Percentiles rank a stretch among this genome's conserved stretches.
Conservation (phyloP, 495 filamentous ascomycete species). For the Pseudotulostoma volvatum region DNA sequence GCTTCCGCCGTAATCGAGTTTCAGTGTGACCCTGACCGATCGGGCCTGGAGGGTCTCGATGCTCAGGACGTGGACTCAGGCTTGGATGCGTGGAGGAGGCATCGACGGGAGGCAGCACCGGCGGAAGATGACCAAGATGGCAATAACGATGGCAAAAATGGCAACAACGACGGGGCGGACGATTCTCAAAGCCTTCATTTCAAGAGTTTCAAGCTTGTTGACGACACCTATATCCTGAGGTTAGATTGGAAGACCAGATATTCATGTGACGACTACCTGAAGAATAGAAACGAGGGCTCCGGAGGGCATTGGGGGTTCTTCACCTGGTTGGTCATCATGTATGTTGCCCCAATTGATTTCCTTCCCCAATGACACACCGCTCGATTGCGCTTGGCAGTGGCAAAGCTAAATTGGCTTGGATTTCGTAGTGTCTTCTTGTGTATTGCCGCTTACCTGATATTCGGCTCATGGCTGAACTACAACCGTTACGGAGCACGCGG, state of each 20-base stretch:
- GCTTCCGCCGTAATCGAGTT: slow-evolving; percentile 72
- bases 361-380: background rate
- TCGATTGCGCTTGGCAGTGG: background rate
- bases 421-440: slow-evolving; percentile 58
- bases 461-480: slow-evolving; percentile 98
- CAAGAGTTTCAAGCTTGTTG: slow-evolving; percentile 44
- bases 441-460: slow-evolving; percentile 84
- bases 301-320: slow-evolving; percentile 73
- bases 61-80: slow-evolving; percentile 19
- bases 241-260: slow-evolving; percentile 76
- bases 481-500: slow-evolving; percentile 88
- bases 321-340: slow-evolving; percentile 95
- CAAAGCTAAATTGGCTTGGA: background rate
- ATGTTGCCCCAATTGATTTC: slow-evolving; percentile 21
- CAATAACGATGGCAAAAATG: slow-evolving; percentile 17
- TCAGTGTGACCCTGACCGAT: slow-evolving; percentile 50
- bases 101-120: background rate
- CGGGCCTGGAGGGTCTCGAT: slow-evolving; percentile 52
- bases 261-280: slow-evolving; percentile 49
- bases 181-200: slow-evolving; percentile 48
- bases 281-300: slow-evolving; percentile 28
- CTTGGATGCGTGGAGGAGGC: slow-evolving; percentile 12
- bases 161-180: slow-evolving; percentile 18
- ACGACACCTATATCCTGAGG: slow-evolving; percentile 39
- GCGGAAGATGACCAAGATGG: slow-evolving; percentile 14